Evolutionary conservation across 192 early-diverging fungal species (phyloP), one percentile per base, ranked within the genome.

Genomic region (Gryganskiella cystojenkinii): DNA sequence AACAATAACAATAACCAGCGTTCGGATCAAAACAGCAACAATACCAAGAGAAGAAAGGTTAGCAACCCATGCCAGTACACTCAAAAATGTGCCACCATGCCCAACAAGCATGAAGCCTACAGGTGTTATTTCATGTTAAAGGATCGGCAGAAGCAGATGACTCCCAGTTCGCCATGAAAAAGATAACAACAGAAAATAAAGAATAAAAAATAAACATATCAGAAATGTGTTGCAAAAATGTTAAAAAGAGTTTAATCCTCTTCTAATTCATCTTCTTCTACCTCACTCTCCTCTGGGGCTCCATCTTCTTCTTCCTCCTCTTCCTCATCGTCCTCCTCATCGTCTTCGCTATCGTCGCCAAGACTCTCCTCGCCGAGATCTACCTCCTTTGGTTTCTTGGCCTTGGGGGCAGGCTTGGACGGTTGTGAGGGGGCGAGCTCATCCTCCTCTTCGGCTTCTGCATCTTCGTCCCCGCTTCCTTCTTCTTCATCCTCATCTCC

Each of bases 181-280:
- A 5, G 13, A 9, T 13, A 40, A 4, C 22, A 24, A 13, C 47
- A 50, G 22, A 24, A 4, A n/a, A 13, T 4, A 20, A 50, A 24
- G 47, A 24, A 17, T 20, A 5, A 50, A 50, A 50, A 13, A 50
- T 13, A 50, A 50, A 50, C 15, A 6, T 24, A 6, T 13, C 47
- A 50, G 6, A 4, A 24, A 50, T 50, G n/a, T n/a, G n/a, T n/a
- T 67, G 54, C 31, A 37, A n/a, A 10, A 68, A 52, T 46, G 51
- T 55, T 40, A 59, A 54, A 2, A 59, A n/a, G n/a, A n/a, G n/a
- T 45, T n/a, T 70, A 50, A 4, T 70, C 67, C 19, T 70, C 67
- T 11, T 61, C 45, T 10, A 28, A 13, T 47, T 60, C 58, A 46
- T 25, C 58, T 50, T 53, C 59, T 19, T 68, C 34, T 15, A n/a